Evolutionary conservation across 2,329 filamentous ascomycete genomes (phyloP).

Genomic region (Trichophyton equinum): DNA sequence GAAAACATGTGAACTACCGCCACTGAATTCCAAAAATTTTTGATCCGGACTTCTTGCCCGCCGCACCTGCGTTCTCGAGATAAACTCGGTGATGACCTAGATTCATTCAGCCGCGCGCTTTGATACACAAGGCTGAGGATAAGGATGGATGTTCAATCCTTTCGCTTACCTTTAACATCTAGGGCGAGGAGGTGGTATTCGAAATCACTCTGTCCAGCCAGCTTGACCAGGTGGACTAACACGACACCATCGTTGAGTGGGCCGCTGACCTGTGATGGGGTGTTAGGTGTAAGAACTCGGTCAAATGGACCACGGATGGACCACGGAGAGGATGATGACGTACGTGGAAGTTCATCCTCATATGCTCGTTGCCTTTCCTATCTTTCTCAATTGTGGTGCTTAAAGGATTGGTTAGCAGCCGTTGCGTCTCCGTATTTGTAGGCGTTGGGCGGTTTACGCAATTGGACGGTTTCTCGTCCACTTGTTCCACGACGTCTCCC

Average conservation of each 20-base stretch:
- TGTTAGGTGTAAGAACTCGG: constrained; percentile 15
- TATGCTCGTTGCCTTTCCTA: constrained; percentile 60
- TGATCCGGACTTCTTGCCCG: constrained; percentile 28
- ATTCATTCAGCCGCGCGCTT: not conserved
- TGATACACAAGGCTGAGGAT: not conserved
- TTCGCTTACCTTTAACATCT: constrained; percentile 53
- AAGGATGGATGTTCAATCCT: not conserved
- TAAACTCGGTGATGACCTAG: constrained; percentile 34
- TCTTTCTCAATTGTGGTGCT: constrained; percentile 60
- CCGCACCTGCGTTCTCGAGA: constrained; percentile 34
- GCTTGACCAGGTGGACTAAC: constrained; percentile 63
- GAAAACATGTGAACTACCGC: constrained; percentile 20
- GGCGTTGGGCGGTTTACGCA: constrained; percentile 24
- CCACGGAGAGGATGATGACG: constrained; percentile 16
- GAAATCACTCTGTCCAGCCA: constrained; percentile 51
- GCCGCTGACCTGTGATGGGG: constrained; percentile 53
- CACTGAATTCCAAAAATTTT: constrained; percentile 41
- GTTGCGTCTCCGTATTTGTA: constrained; percentile 1
- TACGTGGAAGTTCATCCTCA: constrained; percentile 76
- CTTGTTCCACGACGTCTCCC: constrained; percentile 67
- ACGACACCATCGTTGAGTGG: constrained; percentile 61
- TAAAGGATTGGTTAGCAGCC: constrained; percentile 4
- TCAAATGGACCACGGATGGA: not conserved
- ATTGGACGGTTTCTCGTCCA: constrained; percentile 57
- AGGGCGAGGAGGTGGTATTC: constrained; percentile 70